phyloP scores from a whole-genome alignment of 1,139 yeast genomes.

The Pichia sorboxylosa region DNA sequence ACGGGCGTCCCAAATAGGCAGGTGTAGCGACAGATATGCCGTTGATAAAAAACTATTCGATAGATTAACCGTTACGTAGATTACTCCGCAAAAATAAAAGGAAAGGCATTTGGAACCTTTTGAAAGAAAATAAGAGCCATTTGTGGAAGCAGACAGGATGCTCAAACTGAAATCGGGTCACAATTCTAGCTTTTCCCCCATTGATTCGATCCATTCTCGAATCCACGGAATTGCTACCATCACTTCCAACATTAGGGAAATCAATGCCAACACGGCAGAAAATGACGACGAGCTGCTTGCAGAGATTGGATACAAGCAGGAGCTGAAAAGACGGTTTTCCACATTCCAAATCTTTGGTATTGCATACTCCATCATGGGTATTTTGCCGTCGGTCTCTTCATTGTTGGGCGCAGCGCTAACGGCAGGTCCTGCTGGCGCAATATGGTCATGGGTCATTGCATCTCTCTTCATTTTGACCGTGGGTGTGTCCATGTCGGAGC shows the following conservation, averaged over 20 bases:
- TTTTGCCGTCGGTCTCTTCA: conserved; percentile 36
- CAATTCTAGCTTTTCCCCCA: conserved; percentile 11
- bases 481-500: conserved; percentile 47
- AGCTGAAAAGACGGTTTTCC: conserved; percentile 34
- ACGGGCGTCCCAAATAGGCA: no score
- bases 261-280: conserved; percentile 17
- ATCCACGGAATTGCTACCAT: conserved; percentile 9
- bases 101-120: no score
- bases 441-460: conserved; percentile 57
- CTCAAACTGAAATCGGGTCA: no score
- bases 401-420: conserved; percentile 29
- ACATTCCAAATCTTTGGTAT: conserved; percentile 41
- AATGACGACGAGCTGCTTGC: conserved; percentile 31
- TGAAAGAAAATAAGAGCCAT: no score
- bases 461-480: conserved; percentile 37
- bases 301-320: conserved; percentile 41
- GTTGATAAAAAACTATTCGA: no score
- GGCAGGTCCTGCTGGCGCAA: conserved; percentile 45
- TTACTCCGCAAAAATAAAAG: no score
- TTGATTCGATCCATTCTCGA: conserved; percentile 10
- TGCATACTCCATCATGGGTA: conserved; percentile 42
- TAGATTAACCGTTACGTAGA: no score
- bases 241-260: conserved; percentile 16
- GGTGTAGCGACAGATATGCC: no score
- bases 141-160: no score